phyloP scores from a whole-genome alignment of 257 asterid genomes.

The Anisodus tanguticus region DNA sequence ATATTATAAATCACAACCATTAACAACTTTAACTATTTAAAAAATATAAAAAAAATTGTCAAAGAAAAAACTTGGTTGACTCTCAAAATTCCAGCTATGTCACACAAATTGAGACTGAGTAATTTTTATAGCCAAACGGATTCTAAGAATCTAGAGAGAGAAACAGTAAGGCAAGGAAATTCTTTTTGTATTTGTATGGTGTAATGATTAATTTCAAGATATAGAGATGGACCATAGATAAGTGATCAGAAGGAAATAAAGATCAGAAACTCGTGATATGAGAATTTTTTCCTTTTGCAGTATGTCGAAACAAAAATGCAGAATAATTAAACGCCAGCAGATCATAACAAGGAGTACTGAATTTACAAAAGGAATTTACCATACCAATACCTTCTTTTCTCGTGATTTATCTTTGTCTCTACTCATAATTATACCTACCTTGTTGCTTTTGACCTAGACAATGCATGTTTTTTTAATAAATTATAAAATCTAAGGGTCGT shows the following conservation, averaged over 20 bases:
- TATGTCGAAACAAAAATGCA: too few relatives aligned
- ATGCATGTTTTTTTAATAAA: neutral
- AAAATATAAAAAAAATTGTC: too few relatives aligned
- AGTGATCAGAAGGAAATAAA: neutral
- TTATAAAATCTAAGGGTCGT: too few relatives aligned
- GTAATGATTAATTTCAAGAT: conserved; percentile 37
- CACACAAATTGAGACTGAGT: too few relatives aligned
- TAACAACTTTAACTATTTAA: too few relatives aligned
- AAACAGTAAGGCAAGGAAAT: neutral
- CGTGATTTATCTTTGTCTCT: neutral
- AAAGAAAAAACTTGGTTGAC: too few relatives aligned
- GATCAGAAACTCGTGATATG: conserved; percentile 34
- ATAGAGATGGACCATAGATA: neutral
- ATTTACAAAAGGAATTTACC: neutral
- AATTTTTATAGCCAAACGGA: too few relatives aligned
- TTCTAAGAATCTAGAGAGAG: neutral
- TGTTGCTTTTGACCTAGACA: neutral
- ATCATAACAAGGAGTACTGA: neutral
- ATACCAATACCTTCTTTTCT: neutral
- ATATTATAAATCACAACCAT: too few relatives aligned
- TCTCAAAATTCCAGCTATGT: too few relatives aligned
- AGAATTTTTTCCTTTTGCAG: neutral
- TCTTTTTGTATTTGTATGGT: conserved; percentile 22
- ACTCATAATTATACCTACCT: neutral
- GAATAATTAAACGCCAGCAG: too few relatives aligned